Base-by-base conservation (phyloP, 2,329 filamentous ascomycete genomes). In the Xylaria multiplex region DNA sequence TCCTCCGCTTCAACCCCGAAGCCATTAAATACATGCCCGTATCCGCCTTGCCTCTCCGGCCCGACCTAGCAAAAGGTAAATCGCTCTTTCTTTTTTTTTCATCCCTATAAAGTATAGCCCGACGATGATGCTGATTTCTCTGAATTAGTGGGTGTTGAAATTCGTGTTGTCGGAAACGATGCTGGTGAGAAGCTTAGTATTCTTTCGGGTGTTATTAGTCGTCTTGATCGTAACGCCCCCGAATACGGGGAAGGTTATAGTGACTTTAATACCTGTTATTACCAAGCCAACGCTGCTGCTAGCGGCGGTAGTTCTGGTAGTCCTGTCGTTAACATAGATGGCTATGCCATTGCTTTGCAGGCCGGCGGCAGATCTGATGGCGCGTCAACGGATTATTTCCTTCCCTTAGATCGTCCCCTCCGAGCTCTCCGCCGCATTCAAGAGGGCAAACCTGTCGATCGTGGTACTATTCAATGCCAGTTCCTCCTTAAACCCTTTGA, bases 111-210 rank as follows among this genome's bases (percentile, higher is more conserved):
- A 24, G 0, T 7, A 32, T n/a, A 42, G 16, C 32, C 32, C 14
- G 24, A 3, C 24, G 30, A 55, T 43, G 8, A 48, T 68, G 22
- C 56, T 72, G 40, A 71, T 42, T 7, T 11, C 9, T 65, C 46
- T 27, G 35, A 32, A 52, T 6, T 63, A 81, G 95, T 99, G 59
- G 96, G 96, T 62, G 89, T 92, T 14, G 96, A 99, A 80, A 98
- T 99, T 72, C 87, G 96, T 71, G 96, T 99, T 1, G 96, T 99
- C 6, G 96, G 96, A 81, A 99, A 99, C 79, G 96, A 99, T 83
- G 96, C 96, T 35, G 96, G 96, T 71, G 96, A 99, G 79, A 99
- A 99, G 81, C 88, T 99, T 72, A 97, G 93, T 83, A 99, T 99
- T 73, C 83, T 99, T 65, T 98, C 96, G 6, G 96, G 96, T 74